Base-by-base conservation (phyloP, 805 yeast species). In the Candida silvicultrix region DNA sequence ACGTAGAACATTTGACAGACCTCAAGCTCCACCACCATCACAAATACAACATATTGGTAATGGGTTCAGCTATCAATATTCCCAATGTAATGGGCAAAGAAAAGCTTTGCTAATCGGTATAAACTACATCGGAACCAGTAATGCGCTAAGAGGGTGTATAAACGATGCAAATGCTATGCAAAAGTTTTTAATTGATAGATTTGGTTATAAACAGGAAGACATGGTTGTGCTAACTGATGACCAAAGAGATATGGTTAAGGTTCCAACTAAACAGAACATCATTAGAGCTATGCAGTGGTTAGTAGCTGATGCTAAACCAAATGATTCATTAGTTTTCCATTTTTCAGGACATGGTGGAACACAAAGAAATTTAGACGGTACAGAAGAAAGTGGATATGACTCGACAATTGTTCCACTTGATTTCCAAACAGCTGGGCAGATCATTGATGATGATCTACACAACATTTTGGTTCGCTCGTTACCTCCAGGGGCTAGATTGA, bases 271-370 rank as follows among this genome's bases (percentile, higher is more conserved):
- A 49, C 73, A 67, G n/a, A 84, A 84, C 61, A 83, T 84, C 57
- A 58, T 81, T 32, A 70, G 79, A 38, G 90, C 85, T 2, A 81
- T 83, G 85, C 77, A 73, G 48, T 84, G 90, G 90, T 73, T 84
- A 14, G 87, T 81, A n/a, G 62, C 66, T 14, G 82, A 70, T 45
- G 88, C 89, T 0, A 68, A 65, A 49, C 78, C 85, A 20, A 82
- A 83, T 53, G 90, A 83, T 62, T 73, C 85, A 7, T 62, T 83
- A 42, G 79, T 84, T 46, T 77, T 84, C 71, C 90, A 84, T 59
- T 83, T 78, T 59, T 80, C 87, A 1, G 88, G 90, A 21, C 90
- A 84, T 55, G 90, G 90, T 29, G 86, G 88, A 9, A 77, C 77
- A 54, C 77, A 78, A 23, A 66, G 67, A 42, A 89, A 84, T 60